Conservation (phyloP, 805 yeast genomes). For the Metschnikowia henanensis region DNA sequence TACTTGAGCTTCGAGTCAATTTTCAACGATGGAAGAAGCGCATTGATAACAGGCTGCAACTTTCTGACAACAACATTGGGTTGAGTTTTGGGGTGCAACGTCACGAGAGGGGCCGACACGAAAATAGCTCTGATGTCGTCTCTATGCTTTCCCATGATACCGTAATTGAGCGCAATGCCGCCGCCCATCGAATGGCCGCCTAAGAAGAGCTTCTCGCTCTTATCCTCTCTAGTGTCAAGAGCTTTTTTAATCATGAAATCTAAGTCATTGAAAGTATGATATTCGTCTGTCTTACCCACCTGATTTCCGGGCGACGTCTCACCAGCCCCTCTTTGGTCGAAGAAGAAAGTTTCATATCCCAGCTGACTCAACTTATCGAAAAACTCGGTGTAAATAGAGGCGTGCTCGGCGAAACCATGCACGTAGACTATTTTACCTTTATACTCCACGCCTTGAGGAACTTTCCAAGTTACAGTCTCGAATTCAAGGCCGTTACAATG, state of each 20-base stretch:
- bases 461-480: constrained; percentile 42
- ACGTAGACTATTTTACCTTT: constrained; percentile 60
- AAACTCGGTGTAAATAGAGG: constrained; percentile 47
- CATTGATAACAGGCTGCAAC: constrained; percentile 39
- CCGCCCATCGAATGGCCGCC: constrained; percentile 87
- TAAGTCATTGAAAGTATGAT: constrained; percentile 56
- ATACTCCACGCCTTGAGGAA: constrained; percentile 29
- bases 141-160: constrained; percentile 51
- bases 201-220: constrained; percentile 45
- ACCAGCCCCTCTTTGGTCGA: constrained; percentile 79
- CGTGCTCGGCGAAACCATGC: constrained; percentile 73
- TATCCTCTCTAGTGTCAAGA: constrained; percentile 31
- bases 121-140: constrained; percentile 47
- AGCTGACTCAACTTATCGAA: constrained; percentile 50
- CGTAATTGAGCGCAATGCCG: constrained; percentile 64
- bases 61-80: constrained; percentile 49
- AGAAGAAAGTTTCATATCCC: constrained; percentile 68
- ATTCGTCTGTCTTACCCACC: constrained; percentile 58
- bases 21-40: constrained; percentile 46
- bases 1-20: constrained; percentile 55
- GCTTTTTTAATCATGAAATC: constrained; percentile 53
- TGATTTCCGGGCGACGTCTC: constrained; percentile 54
- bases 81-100: constrained; percentile 54
- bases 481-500: constrained; percentile 41
- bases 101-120: constrained; percentile 60